A percentile compares a stretch with the other conserved stretches of the same genome.
phyloP scores from a whole-genome alignment of 1,139 yeast genomes.

The Nakaseomyces delphensis region DNA sequence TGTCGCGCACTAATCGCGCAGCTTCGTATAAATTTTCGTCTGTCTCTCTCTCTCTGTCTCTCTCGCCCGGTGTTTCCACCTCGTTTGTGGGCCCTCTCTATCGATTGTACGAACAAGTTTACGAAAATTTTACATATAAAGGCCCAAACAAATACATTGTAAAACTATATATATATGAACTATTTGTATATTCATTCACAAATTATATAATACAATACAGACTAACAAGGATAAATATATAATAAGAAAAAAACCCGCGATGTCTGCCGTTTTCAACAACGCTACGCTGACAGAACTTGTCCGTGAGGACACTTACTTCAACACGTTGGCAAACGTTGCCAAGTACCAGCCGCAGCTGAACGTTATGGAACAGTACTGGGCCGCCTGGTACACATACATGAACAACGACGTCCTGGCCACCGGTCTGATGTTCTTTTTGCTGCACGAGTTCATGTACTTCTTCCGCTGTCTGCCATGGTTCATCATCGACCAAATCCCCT shows the following conservation, averaged over 20 bases:
- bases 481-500: constrained; percentile 66
- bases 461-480: constrained; percentile 83
- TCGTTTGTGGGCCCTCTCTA: too few relatives aligned
- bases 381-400: constrained; percentile 64
- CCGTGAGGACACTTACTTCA: constrained; percentile 26
- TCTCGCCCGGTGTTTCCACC: too few relatives aligned
- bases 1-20: too few relatives aligned
- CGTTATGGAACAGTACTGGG: constrained; percentile 61
- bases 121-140: too few relatives aligned
- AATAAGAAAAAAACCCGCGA: constrained; percentile 5
- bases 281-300: constrained; percentile 28
- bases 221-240: background rate
- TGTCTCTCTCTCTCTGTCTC: too few relatives aligned
- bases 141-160: too few relatives aligned
- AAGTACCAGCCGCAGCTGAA: constrained; percentile 36
- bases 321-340: constrained; percentile 33
- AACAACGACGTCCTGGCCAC: constrained; percentile 75
- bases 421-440: constrained; percentile 61
- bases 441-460: constrained; percentile 76
- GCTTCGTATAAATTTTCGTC: too few relatives aligned
- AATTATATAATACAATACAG: background rate
- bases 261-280: constrained; percentile 30
- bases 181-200: too few relatives aligned
- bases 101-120: too few relatives aligned
- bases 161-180: too few relatives aligned